Base-by-base conservation (phyloP, 768 basidiomycete genomes). In the Pseudohyphozyma bogoriensis region DNA sequence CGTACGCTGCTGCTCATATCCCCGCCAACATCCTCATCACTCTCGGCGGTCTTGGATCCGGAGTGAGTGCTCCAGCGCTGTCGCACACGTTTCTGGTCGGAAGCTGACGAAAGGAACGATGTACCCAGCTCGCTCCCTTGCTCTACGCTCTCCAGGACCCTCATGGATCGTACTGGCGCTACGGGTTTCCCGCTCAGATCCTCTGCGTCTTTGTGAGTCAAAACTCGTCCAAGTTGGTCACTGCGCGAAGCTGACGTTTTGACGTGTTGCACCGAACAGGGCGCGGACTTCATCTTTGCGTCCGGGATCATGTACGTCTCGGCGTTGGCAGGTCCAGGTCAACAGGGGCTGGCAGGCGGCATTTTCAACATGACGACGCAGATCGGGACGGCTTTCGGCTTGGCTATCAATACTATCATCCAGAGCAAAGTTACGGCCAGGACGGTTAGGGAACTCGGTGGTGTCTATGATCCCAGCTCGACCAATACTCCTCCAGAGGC, bases 1-100 rank as follows among this genome's bases (percentile, higher is more conserved):
- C 70, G 7, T 53, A 65, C 56, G 53, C 72, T 15, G 64, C 72
- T 37, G 55, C 65, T 24, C 53, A 55, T 26, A 72, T 74, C 11
- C 58, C 68, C 2, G 72, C 71, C 2, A 73, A 73, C 40, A 64
- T 66, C 65, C 59, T 74, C 40, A 64, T 74, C 50, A 60, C 64
- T 49, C 55, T 71, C 24, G 73, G 73, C 28, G 63, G 69, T 8
- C 49, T 73, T 5, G 66, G 70, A 2, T 73, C 73, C 2, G 65
- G 49, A 1, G 44, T 45, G n/a, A n/a, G n/a, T n/a, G n/a, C n/a
- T n/a, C n/a, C n/a, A n/a, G n/a, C n/a, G n/a, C n/a, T n/a, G n/a
- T 24, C 44, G n/a, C 22, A 16, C n/a, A 13, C 8, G 6, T 26
- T 26, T 22, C 44, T 10, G 44, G n/a, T 5, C 6, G 20, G 16